These are phyloP conservation scores for Nitzschia palea DNA, from an alignment of 108 stramenopile species.

Conservation along the genomic window DNA sequence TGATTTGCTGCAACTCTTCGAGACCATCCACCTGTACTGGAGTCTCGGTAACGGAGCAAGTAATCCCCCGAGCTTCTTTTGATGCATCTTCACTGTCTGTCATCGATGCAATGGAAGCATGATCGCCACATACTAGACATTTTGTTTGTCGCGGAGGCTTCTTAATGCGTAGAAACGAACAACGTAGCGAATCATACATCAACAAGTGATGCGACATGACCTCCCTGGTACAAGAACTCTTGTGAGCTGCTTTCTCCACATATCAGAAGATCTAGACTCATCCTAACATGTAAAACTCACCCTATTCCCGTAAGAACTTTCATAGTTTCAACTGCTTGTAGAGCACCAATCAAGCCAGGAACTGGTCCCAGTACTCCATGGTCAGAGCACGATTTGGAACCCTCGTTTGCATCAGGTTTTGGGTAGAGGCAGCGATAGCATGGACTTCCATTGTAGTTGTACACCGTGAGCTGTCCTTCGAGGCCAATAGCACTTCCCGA, in stretches of 20 bases:
- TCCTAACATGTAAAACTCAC: conserved; percentile 26
- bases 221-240: conserved; percentile 14
- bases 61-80: conserved; percentile 56
- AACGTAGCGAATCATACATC: conserved; percentile 77
- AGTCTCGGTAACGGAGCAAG: conserved; percentile 19
- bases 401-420: conserved; percentile 57
- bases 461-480: conserved; percentile 87
- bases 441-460: conserved; percentile 59
- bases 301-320: conserved; percentile 86
- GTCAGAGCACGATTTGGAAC: conserved; percentile 78
- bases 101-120: conserved; percentile 68
- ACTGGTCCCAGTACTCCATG: conserved; percentile 89
- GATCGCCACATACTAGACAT: conserved; percentile 73
- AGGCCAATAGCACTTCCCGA: conserved; percentile 90
- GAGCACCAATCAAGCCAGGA: conserved; percentile 90
- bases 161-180: conserved; percentile 75
- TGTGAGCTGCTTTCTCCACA: too few species aligned
- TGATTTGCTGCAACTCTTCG: conserved; percentile 31
- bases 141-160: conserved; percentile 62
- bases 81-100: conserved; percentile 54
- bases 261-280: not conserved
- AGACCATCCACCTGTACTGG: not conserved
- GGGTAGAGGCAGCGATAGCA: conserved; percentile 93
- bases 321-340: conserved; percentile 90
- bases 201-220: conserved; percentile 72